Base-by-base conservation (phyloP, 768 basidiomycete genomes). In the Kwoniella sp. region DNA sequence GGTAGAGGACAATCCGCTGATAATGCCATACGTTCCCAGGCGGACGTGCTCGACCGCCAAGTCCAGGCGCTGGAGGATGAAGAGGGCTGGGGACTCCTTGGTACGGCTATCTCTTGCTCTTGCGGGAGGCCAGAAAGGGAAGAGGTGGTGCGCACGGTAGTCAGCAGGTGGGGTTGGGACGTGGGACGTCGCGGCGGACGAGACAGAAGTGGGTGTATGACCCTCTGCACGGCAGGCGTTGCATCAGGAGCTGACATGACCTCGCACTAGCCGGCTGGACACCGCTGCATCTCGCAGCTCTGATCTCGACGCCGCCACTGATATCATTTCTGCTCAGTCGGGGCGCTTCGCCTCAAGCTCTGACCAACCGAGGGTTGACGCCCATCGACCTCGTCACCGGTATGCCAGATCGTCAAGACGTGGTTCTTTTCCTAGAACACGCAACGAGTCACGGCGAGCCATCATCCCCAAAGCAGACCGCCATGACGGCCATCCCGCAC, bases 241-340 rank as follows among this genome's bases (percentile, higher is more conserved):
- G 28, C 14, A 15, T 14, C 27, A 31, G 23, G 20, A 46, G 45
- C 31, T 46, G 55, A 44, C 23, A 22, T 46, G 8, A 8, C 25
- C 25, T 34, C 20, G 10, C n/a, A n/a, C n/a, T n/a, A 95, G 91
- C 82, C 55, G 92, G 93, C 28, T 98, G 95, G 95, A 90, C 89
- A 9, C 84, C 92, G 3, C 79, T 99, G 11, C 93, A 96, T 66
- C 85, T 93, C 76, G 89, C 93, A 7, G 87, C 87, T 7, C 76
- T 98, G 45, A 77, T 88, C 31, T 84, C 89, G 11, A 90, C 93
- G 27, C 88, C 92, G 2, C 91, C 91, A 2, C 78, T 98, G 19
- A 81, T 98, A 19, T 89, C 91, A 0, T 86, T 89, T 78, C 79
- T 99, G 20, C 84, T 98, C 76, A 93, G 89, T 10, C 87, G 89